Base-by-base conservation (phyloP, 352 stramenopile genomes). In the Peronospora farinosa region DNA sequence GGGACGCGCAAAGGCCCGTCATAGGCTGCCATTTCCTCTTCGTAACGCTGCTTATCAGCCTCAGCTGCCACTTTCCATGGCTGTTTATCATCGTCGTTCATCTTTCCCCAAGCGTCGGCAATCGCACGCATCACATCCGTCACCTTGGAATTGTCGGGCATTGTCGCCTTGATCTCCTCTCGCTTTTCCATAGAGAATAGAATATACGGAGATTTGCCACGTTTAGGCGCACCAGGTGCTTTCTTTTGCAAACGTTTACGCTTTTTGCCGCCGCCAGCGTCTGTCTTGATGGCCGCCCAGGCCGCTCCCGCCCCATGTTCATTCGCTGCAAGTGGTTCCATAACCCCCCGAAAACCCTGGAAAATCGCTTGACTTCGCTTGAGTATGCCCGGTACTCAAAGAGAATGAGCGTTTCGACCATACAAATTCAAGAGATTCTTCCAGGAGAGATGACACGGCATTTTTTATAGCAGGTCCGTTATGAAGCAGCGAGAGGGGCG, bases 21-120 rank as follows among this genome's bases (percentile, higher is more conserved):
- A 55, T 94, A 93, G 4, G 78, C 75, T n/a, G 88, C 72, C 74
- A 96, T 97, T 69, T 98, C 92, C 53, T 89, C 75, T 47, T 95
- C 77, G 62, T 97, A 97, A 23, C 94, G 86, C 57, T 95, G 72
- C 69, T 97, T 97, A 65, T 98, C 94, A 9, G 86, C 84, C 50
- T 91, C 76, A 7, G 94, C 92, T 15, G 88, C 73, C n/a, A 88
- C 64, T 37, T 97, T 95, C 92, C 93, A 98, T 16, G 92, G 79
- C 33, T 78, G 67, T 62, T 96, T 96, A 51, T 97, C 88, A 12
- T 96, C 87, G 41, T 93, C 74, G 33, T 59, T 69, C 74, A 97
- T 90, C 67, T 91, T 91, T 27, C 75, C 77, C 86, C 86, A 96
- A 2, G 81, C 82, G 55, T 96, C 79, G 13, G 86, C 86, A 55